Conservation (phyloP, 2,329 filamentous ascomycete genomes). For the Fusarium sp. region DNA sequence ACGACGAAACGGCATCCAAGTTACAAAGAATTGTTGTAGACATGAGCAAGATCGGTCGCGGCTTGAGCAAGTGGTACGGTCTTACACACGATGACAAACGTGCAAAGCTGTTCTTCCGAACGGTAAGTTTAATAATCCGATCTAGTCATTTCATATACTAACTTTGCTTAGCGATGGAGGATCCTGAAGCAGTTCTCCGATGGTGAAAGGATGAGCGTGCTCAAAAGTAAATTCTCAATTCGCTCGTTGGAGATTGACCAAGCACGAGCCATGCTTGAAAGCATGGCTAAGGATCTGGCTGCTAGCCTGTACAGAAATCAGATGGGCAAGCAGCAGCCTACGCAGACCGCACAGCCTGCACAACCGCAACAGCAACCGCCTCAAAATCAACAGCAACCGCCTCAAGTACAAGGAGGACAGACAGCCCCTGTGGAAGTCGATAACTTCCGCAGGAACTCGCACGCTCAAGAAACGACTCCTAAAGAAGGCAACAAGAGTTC, state of each 20-base stretch:
- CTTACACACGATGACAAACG: slow-evolving; percentile 63
- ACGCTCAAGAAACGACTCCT: slow-evolving; percentile 58
- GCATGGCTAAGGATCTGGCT: slow-evolving; percentile 64
- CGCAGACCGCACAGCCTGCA: slow-evolving; percentile 46
- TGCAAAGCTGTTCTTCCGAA: slow-evolving; percentile 65
- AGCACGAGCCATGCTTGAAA: slow-evolving; percentile 61
- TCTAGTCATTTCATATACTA: slow-evolving; percentile 44
- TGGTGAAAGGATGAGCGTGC: slow-evolving; percentile 59
- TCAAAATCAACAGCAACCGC: slow-evolving; percentile 45
- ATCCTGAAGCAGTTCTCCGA: slow-evolving; percentile 67
- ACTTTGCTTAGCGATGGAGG: slow-evolving; percentile 62
- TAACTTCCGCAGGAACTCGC: slow-evolving; percentile 66
- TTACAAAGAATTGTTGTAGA: slow-evolving; percentile 57
- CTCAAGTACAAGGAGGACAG: slow-evolving; percentile 42
- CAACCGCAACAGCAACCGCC: slow-evolving; percentile 51
- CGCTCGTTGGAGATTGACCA: slow-evolving; percentile 64
- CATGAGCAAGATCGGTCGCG: slow-evolving; percentile 60
- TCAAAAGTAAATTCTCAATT: slow-evolving; percentile 66
- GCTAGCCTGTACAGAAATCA: slow-evolving; percentile 49
- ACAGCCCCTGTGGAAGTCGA: slow-evolving; percentile 58
- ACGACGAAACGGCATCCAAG: slow-evolving; percentile 59
- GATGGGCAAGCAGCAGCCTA: slow-evolving; percentile 47
- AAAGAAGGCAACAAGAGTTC: slow-evolving; percentile 58
- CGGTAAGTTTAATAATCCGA: slow-evolving; percentile 56
- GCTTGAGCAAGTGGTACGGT: slow-evolving; percentile 62